Evolutionary conservation across 1,139 yeast species (phyloP), one percentile per base, ranked within the genome.

Genomic region (Pichiaceae sp.): DNA sequence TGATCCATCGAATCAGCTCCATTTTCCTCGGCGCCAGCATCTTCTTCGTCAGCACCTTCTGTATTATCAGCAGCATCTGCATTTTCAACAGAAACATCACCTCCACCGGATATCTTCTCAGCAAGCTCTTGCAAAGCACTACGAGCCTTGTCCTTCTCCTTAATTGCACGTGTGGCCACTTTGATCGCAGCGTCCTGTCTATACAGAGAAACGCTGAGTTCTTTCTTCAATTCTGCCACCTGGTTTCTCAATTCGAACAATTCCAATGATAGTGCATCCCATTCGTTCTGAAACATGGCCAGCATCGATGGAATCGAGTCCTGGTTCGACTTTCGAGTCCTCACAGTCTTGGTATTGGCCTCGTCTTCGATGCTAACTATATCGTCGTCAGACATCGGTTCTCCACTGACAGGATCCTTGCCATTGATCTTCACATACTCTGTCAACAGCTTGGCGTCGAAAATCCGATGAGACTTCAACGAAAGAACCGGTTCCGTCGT

Each of bases 171-270:
- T 0, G 95, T 78, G 0, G 93, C 94, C 3, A 89, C 96, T 39
- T 87, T 65, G 3, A 83, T 77, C 1, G 96, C 95, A 0, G 97
- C 96, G 56, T 89, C 97, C 46, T 82, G 83, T 47, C 79, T 83
- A 52, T 86, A 87, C 29, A 87, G 62, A 0, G 95, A 80, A 4
- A 82, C 62, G 31, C 93, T 79, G 39, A 89, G 60, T 50, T 86
- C 93, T 49, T 81, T 75, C 43, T 82, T 70, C 2, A 91, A 70
- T 26, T 65, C 64, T 35, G 68, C 72, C 34, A 89, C 64, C 48
- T 81, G 89, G 53, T 83, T 83, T 44, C 93, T 68, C 42, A 89
- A 62, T 24, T 79, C 71, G 52, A 84, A 87, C 32, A 82, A 68
- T 53, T 91, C 97, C 39, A 89, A 62, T 27, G 93, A 86, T 41